phyloP scores from a whole-genome alignment of 345 rosid genomes.

The Acer negundo region DNA sequence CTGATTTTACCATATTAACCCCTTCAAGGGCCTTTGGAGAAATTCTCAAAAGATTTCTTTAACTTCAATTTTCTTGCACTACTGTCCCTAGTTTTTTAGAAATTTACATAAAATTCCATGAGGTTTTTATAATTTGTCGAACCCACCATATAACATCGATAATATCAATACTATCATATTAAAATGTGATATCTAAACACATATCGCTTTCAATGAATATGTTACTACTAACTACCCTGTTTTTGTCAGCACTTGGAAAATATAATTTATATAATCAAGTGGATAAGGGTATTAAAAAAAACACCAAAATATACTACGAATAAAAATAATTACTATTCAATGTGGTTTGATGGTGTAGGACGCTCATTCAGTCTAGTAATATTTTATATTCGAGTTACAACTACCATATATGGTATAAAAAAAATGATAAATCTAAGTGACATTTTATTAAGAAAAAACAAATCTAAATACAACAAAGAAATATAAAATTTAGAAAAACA shows the following conservation, averaged over 20 bases:
- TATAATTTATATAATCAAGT: no score
- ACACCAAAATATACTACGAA: no score
- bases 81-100: background rate
- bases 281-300: no score
- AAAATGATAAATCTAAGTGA: no score
- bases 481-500: no score
- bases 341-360: no score
- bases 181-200: background rate
- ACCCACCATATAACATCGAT: background rate
- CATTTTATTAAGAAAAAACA: no score
- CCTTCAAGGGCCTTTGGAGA: background rate
- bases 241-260: background rate
- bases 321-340: no score
- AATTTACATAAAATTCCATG: background rate
- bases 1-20: conserved; percentile 25
- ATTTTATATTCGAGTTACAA: no score
- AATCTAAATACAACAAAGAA: no score
- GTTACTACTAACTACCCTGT: background rate
- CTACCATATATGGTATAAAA: no score
- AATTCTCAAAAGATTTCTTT: background rate
- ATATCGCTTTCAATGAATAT: background rate
- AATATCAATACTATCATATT: background rate
- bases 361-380: no score
- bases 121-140: conserved; percentile 8
- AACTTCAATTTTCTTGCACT: background rate